Evolutionary conservation across 208 protist species (phyloP).

Genomic region (Tritrichomonas musculus): DNA sequence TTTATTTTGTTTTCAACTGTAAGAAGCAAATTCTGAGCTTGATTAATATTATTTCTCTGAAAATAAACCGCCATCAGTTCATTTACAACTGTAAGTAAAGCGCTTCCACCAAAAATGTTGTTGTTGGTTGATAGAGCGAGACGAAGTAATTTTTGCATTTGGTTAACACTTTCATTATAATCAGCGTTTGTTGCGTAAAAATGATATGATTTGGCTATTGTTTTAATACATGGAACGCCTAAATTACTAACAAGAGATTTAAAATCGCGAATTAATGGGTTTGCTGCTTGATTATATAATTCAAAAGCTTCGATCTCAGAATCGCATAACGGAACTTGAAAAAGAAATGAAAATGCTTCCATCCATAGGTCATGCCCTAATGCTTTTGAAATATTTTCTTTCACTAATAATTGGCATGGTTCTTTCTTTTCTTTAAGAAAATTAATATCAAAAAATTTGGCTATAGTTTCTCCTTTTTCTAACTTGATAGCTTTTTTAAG

Average conservation of each 20-base stretch:
- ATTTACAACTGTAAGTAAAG: background rate
- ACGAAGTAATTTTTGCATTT: constrained; percentile 17
- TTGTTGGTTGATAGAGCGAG: background rate
- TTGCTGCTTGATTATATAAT: background rate
- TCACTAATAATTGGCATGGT: no score
- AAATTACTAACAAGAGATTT: background rate
- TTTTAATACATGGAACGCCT: background rate
- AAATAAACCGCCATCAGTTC: background rate
- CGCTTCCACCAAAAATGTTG: background rate
- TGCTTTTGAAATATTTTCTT: no score
- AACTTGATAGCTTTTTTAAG: no score
- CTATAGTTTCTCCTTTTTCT: no score
- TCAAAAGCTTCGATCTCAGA: background rate
- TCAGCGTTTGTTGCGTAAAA: background rate
- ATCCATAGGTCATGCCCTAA: no score
- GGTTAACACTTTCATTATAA: constrained; percentile 11
- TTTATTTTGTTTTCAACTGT: background rate
- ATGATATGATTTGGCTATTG: background rate
- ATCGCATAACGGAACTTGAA: no score
- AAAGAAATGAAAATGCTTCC: no score
- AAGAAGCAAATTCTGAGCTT: background rate
- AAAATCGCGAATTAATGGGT: background rate
- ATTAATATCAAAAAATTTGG: no score
- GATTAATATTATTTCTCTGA: background rate
- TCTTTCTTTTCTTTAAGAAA: no score